A percentile compares a stretch with the other conserved stretches of the same genome.
Conservation (phyloP, 2,329 filamentous ascomycete genomes). For the Myriangium duriaei region DNA sequence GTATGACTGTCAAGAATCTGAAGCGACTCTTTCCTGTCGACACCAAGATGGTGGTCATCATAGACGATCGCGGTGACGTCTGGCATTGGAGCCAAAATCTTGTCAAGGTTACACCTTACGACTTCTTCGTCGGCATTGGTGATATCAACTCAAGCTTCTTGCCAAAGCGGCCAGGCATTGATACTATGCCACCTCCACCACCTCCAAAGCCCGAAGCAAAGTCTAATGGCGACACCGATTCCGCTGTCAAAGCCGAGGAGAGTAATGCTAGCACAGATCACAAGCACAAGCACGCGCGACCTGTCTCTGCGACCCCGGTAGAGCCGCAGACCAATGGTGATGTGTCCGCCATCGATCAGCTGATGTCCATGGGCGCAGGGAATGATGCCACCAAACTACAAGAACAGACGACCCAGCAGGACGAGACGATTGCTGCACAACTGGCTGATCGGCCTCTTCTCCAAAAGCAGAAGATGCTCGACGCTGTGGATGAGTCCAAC, state of each 20-base stretch:
- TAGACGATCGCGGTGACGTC: constrained; percentile 91
- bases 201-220: constrained; percentile 3
- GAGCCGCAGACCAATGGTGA: constrained; percentile 27
- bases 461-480: constrained; percentile 84
- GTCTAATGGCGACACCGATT: neutral
- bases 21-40: constrained; percentile 89
- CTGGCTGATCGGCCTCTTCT: constrained; percentile 76
- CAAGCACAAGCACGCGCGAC: constrained; percentile 5
- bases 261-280: constrained; percentile 11
- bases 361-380: constrained; percentile 62
- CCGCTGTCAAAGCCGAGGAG: neutral
- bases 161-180: constrained; percentile 53
- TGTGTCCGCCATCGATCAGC: constrained; percentile 54
- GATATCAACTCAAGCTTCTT: constrained; percentile 98
- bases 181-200: constrained; percentile 17
- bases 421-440: constrained; percentile 77
- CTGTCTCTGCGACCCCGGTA: neutral
- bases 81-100: constrained; percentile 91
- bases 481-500: constrained; percentile 60
- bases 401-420: constrained; percentile 71
- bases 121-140: constrained; percentile 95
- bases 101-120: constrained; percentile 88
- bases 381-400: constrained; percentile 57
- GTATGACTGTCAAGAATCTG: constrained; percentile 77
- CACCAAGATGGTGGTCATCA: constrained; percentile 98